Conservation (phyloP, 192 early-diverging fungal species). For the Backusella liffmaniae region DNA sequence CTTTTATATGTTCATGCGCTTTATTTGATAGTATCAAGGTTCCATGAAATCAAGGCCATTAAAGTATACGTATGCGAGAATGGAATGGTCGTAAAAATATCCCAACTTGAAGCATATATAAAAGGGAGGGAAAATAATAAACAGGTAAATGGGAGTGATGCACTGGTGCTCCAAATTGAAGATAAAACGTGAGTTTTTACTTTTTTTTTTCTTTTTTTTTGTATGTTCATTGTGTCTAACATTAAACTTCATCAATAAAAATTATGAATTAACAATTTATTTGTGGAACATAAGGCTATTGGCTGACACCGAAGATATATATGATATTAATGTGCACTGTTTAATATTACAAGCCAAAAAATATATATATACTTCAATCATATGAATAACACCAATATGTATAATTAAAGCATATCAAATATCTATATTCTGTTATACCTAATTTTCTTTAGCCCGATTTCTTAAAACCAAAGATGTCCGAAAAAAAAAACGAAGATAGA, state of each 20-base stretch:
- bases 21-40: neutral
- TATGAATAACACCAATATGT: neutral
- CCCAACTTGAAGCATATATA: neutral
- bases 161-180: neutral
- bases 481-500: neutral
- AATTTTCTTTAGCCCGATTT: too few relatives aligned
- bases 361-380: neutral
- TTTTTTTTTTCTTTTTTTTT: neutral
- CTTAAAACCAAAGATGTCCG: too few relatives aligned
- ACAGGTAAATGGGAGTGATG: neutral
- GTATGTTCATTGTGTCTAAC: slow-evolving; percentile 4
- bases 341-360: neutral
- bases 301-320: neutral
- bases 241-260: slow-evolving; percentile 5
- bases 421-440: too few relatives aligned
- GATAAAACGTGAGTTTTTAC: neutral
- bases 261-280: slow-evolving; percentile 3
- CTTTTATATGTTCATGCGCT: neutral
- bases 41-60: neutral
- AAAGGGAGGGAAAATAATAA: neutral
- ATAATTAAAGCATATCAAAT: too few relatives aligned
- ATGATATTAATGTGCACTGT: neutral
- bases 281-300: neutral
- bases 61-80: neutral
- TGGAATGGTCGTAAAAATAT: neutral